Evolutionary conservation across 2,329 filamentous ascomycete genomes (phyloP).

Genomic region (Myriosclerotinia duriaeana): DNA sequence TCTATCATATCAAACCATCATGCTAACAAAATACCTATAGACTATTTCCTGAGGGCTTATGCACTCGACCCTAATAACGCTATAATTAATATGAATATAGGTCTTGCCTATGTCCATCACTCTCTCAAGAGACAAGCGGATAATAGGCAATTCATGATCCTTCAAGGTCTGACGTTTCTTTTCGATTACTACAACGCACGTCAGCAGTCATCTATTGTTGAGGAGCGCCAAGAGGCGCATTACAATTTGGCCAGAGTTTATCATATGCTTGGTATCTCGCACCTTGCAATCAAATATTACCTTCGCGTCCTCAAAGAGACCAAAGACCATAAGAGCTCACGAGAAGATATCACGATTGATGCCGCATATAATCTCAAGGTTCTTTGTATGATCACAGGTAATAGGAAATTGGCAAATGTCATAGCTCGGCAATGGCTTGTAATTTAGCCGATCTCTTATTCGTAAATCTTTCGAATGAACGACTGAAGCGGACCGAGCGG

Average conservation of each 20-base stretch:
- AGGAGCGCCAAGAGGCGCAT: slow-evolving; percentile 69
- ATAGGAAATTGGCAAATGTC: slow-evolving; percentile 57
- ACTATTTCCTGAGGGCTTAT: slow-evolving; percentile 80
- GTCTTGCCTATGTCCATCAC: slow-evolving; percentile 82
- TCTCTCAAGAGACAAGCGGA: slow-evolving; percentile 85
- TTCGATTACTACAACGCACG: slow-evolving; percentile 68
- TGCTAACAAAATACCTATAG: slow-evolving; percentile 41
- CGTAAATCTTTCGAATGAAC: not conserved
- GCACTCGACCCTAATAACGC: slow-evolving; percentile 74
- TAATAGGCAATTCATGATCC: slow-evolving; percentile 83
- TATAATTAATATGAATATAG: slow-evolving; percentile 77
- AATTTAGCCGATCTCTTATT: slow-evolving; percentile 28
- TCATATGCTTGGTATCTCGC: slow-evolving; percentile 70
- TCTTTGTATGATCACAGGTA: slow-evolving; percentile 64
- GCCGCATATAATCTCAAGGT: slow-evolving; percentile 73
- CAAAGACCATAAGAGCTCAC: slow-evolving; percentile 25
- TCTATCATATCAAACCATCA: not conserved
- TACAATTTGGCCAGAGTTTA: slow-evolving; percentile 78
- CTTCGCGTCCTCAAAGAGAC: slow-evolving; percentile 48
- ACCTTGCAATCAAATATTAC: slow-evolving; percentile 74
- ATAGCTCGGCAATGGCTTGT: slow-evolving; percentile 61
- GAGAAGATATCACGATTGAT: slow-evolving; percentile 64
- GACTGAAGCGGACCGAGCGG: not conserved
- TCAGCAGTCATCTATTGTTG: slow-evolving; percentile 40
- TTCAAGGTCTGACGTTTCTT: slow-evolving; percentile 82